Percentiles rank a stretch among this genome's conserved stretches.
Evolutionary conservation across 768 basidiomycete species (phyloP).

Genomic region (Calocybe gangraenosa): DNA sequence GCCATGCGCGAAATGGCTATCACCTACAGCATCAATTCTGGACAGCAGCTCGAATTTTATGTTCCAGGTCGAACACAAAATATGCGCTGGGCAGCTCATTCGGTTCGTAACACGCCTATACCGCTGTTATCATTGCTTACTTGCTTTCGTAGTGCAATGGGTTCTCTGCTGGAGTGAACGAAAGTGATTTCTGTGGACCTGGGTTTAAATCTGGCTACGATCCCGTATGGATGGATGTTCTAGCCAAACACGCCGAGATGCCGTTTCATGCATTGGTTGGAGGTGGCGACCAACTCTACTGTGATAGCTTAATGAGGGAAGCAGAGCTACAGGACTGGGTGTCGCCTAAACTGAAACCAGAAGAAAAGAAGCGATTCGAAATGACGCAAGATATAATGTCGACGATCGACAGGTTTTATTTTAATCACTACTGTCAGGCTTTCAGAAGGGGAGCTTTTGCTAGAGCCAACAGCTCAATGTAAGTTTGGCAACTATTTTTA

Average conservation of each 20-base stretch:
- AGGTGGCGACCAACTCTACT: constrained; percentile 92
- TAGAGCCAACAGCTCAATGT: constrained; percentile 88
- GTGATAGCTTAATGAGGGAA: constrained; percentile 80
- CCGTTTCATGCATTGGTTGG: constrained; percentile 93
- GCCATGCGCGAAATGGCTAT: constrained; percentile 68
- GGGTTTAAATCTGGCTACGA: constrained; percentile 82
- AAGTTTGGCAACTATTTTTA: constrained; percentile 26
- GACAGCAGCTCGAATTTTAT: constrained; percentile 73
- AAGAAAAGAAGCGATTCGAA: constrained; percentile 52
- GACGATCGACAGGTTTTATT: constrained; percentile 84
- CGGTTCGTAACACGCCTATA: constrained; percentile 46
- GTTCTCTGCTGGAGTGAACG: constrained; percentile 85
- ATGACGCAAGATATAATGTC: constrained; percentile 68
- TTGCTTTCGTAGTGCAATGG: constrained; percentile 67
- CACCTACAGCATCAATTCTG: constrained; percentile 77
- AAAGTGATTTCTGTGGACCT: constrained; percentile 79
- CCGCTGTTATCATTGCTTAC: not conserved
- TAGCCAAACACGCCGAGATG: constrained; percentile 69
- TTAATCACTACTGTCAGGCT: constrained; percentile 84
- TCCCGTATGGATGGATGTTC: constrained; percentile 92
- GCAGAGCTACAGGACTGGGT: constrained; percentile 90
- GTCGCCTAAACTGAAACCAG: constrained; percentile 44
- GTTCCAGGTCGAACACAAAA: constrained; percentile 80
- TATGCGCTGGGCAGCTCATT: constrained; percentile 89
- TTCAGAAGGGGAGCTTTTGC: constrained; percentile 91